Evolutionary conservation across 805 yeast species (phyloP).

Genomic region (Komagataella ulmi): DNA sequence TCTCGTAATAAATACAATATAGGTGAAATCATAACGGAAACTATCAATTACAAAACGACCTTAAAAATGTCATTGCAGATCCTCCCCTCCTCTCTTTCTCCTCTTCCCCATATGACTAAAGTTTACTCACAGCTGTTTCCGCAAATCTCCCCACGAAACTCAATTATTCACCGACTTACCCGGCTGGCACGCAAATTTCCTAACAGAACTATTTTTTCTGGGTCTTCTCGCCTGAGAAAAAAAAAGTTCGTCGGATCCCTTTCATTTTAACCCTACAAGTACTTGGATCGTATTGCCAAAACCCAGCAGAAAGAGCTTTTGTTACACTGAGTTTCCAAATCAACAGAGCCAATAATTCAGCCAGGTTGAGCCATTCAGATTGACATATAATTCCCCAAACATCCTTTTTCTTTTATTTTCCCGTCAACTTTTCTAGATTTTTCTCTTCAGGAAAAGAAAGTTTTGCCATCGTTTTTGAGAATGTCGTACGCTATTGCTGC

Average conservation of each 20-base stretch:
- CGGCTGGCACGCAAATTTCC: neutral
- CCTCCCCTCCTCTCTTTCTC: neutral
- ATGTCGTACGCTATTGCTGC: constrained; percentile 13
- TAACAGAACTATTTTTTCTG: neutral
- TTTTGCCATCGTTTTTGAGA: neutral
- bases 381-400: neutral
- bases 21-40: neutral
- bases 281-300: neutral
- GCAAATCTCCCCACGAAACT: neutral
- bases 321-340: neutral
- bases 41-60: no score
- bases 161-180: neutral
- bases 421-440: neutral
- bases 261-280: neutral
- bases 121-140: neutral
- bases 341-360: neutral
- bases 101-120: neutral
- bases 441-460: neutral
- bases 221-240: neutral
- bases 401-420: neutral
- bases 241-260: neutral
- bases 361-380: neutral
- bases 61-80: neutral
- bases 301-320: neutral
- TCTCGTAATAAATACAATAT: neutral